These are phyloP conservation scores for Rhizopus arrhizus DNA, from an alignment of 371 early-diverging fungal species.

Conservation along the genomic window DNA sequence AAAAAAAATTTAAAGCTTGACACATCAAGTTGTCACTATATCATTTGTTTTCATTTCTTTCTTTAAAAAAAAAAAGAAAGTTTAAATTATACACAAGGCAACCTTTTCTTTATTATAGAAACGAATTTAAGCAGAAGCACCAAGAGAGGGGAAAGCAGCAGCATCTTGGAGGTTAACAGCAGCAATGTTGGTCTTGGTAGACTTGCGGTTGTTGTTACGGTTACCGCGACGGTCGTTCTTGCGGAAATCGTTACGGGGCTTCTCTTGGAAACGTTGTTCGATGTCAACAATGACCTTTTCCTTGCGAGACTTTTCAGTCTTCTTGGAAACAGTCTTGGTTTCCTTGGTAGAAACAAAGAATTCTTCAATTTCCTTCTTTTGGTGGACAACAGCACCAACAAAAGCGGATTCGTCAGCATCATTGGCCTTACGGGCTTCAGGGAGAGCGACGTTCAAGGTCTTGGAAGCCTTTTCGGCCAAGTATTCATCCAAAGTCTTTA, in stretches of 20 bases:
- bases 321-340: constrained; percentile 39
- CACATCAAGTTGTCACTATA: too few species aligned
- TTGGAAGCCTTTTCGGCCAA: constrained; percentile 70
- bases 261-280: constrained; percentile 55
- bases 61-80: too few species aligned
- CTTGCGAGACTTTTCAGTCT: constrained; percentile 46
- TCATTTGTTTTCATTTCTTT: too few species aligned
- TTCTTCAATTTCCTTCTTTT: constrained; percentile 70
- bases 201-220: constrained; percentile 43
- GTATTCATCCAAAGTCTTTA: constrained; percentile 82
- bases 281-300: constrained; percentile 62
- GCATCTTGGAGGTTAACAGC: constrained; percentile 73
- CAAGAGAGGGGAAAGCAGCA: constrained; percentile 78
- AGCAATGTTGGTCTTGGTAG: constrained; percentile 44
- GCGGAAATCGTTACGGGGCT: constrained; percentile 48
- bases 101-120: not conserved
- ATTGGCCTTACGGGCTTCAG: constrained; percentile 76
- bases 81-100: too few species aligned
- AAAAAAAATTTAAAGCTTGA: too few species aligned
- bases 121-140: constrained; percentile 48
- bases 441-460: constrained; percentile 63
- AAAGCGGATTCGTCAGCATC: constrained; percentile 77
- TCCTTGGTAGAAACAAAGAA: constrained; percentile 66
- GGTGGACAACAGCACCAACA: constrained; percentile 73
- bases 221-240: constrained; percentile 42